Evolutionary conservation across 1,139 yeast genomes (phyloP).

Genomic region (Debaryomyces udenii): DNA sequence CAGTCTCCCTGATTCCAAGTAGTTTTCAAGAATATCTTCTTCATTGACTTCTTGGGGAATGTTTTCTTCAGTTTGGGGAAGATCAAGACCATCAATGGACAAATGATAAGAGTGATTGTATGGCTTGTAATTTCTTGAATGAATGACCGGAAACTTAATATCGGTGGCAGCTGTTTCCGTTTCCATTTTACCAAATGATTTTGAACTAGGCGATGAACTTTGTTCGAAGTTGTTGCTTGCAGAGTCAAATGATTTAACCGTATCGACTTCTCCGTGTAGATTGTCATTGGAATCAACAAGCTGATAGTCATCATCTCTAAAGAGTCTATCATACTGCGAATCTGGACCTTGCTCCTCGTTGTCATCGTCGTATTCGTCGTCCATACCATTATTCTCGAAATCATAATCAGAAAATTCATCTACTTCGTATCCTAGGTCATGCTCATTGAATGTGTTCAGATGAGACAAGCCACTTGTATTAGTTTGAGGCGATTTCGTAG

Average conservation of each 20-base stretch:
- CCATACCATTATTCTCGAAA: constrained; percentile 53
- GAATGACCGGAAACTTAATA: constrained; percentile 2
- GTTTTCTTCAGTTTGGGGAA: constrained; percentile 3
- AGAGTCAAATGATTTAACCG: background rate
- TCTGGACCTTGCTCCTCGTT: constrained; percentile 53
- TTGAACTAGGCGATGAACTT: constrained; percentile 6
- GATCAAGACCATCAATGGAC: constrained; percentile 31
- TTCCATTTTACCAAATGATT: constrained; percentile 5
- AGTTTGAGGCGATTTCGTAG: constrained; percentile 16
- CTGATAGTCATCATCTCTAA: constrained; percentile 20
- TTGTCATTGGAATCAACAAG: background rate
- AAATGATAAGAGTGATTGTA: constrained; percentile 34
- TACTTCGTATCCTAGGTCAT: constrained; percentile 39
- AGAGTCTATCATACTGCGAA: constrained; percentile 29
- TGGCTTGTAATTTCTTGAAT: constrained; percentile 13
- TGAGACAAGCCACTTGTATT: constrained; percentile 10
- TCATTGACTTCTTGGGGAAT: constrained; percentile 16
- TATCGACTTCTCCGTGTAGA: background rate
- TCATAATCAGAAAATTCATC: constrained; percentile 46
- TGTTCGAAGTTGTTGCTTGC: constrained; percentile 4
- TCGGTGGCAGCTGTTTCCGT: constrained; percentile 7
- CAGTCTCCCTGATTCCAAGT: constrained; percentile 30
- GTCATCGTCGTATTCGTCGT: constrained; percentile 42
- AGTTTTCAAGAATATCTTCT: constrained; percentile 39
- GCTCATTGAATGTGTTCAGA: constrained; percentile 28